Percentiles rank a stretch among this genome's conserved stretches.
These are phyloP conservation scores for Ophiostoma quercus DNA, from an alignment of 2,329 filamentous ascomycete species.

Conservation along the genomic window DNA sequence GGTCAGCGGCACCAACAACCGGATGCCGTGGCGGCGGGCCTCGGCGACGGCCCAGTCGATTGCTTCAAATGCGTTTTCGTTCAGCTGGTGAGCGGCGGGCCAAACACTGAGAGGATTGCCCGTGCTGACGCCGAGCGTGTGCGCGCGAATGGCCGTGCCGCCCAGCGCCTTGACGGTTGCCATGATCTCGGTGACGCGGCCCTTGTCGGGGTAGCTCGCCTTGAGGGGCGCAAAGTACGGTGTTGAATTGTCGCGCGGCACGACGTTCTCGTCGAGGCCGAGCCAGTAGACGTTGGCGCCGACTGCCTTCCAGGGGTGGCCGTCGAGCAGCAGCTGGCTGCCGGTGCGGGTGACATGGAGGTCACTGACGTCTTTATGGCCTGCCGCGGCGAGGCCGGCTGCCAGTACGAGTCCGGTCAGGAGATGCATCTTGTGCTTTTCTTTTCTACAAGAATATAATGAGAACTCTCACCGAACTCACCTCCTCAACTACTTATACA, in stretches of 20 bases:
- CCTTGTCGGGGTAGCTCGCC: not conserved
- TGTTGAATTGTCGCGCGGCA: not conserved
- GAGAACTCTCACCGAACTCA: no score
- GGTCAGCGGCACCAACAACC: not conserved
- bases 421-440: not conserved
- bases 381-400: not conserved
- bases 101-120: not conserved
- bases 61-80: not conserved
- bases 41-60: conserved; percentile 5
- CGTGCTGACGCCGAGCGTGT: conserved; percentile 10
- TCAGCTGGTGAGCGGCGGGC: not conserved
- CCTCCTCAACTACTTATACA: no score
- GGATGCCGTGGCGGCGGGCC: not conserved
- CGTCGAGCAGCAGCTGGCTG: conserved; percentile 3
- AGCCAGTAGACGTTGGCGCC: conserved; percentile 3
- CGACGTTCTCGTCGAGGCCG: not conserved
- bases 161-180: not conserved
- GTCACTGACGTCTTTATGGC: not conserved
- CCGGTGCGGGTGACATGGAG: not conserved
- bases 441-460: no score
- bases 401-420: not conserved
- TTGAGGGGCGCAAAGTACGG: not conserved
- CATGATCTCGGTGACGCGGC: conserved; percentile 9
- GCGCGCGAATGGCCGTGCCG: conserved; percentile 5
- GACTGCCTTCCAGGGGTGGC: not conserved